Base-by-base conservation (phyloP, 768 basidiomycete genomes). In the Tylopilus sp. region DNA sequence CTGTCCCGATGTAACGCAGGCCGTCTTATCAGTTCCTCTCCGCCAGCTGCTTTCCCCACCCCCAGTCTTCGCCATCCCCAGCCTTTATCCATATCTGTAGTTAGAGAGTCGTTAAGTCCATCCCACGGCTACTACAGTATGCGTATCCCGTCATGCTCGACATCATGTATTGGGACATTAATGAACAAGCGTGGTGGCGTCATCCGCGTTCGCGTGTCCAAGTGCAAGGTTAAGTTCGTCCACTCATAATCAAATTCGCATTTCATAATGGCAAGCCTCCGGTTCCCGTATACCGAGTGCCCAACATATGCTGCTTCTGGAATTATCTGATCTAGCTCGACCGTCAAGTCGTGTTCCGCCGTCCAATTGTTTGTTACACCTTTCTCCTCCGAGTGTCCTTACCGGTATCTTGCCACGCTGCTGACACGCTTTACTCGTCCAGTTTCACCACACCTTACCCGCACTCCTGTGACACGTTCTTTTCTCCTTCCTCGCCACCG, bases 381-480 rank as follows among this genome's bases (percentile, higher is more conserved):
- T 76, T 78, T 79, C 74, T 77, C 67, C 79, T 80, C 74, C 73
- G 75, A 78, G 74, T 74, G 79, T 75, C 72, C 71, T 63, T 67
- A 67, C 58, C 59, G 56, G 49, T 52, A 59, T 58, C 51, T 71
- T 68, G 76, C 80, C 81, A 83, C 76, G 84, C 81, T 75, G 79
- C 73, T 73, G 75, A 74, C 86, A 83, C 82, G 85, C 79, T 75
- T 74, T 66, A 58, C 57, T 60, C 55, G 48, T 45, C 63, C 72
- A 63, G 60, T 60, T 58, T 63, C 50, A 64, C 70, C 68, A 61
- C 78, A 77, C 79, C 80, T 75, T 79, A 76, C 79, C 83, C 78
- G 82, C 82, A 78, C 76, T 75, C 78, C 73, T 75, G 73, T 71
- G 79, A 78, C 83, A 84, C 80, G 83, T 84, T 83, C 70, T 67